Evolutionary conservation across 2,329 filamentous ascomycete genomes (phyloP), one percentile per base, ranked within the genome.

Genomic region (Ophiostoma australiae): DNA sequence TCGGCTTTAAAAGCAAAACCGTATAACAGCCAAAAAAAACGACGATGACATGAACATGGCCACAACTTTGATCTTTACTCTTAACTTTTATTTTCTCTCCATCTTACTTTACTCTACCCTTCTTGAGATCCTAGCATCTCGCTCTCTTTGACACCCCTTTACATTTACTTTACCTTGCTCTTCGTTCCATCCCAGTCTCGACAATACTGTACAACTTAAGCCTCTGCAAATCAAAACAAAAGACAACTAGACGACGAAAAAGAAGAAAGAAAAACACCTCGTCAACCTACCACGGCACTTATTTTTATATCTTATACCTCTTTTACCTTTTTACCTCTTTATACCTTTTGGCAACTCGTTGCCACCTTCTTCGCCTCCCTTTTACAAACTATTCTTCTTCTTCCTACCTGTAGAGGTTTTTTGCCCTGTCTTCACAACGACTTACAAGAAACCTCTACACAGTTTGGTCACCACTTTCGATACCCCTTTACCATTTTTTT

Each of bases 351-450:
- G 37, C 35, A 66, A 52, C 27, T 13, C 15, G 8, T 41, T 41
- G 15, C 39, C 39, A 41, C n/a, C 37, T 65, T 66, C 67, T 58
- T 72, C 66, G 69, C 37, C 67, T 70, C 69, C 27, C 63, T 41
- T 63, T 67, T 27, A n/a, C 27, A 44, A 31, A 35, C 65, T 31
- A 17, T 69, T 61, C 31, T 69, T 31, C 31, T n/a, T 58, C 27
- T 72, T 72, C 74, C 73, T 67, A 67, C 63, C 27, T 69, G 67
- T 48, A 35, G n/a, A 61, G 3, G 33, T 15, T 31, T 68, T 68
- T 65, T 23, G n/a, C n/a, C n/a, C n/a, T 27, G 11, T 69, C 7
- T 61, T 63, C 23, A 23, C 8, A 15, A 41, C 55, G 13, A 1
- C 58, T 65, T 20, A n/a, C 27, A 31, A 31, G 5, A 10, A 20